Evolutionary conservation across 2,329 filamentous ascomycete genomes (phyloP).

Genomic region (Ascochyta viciae-villosae): DNA sequence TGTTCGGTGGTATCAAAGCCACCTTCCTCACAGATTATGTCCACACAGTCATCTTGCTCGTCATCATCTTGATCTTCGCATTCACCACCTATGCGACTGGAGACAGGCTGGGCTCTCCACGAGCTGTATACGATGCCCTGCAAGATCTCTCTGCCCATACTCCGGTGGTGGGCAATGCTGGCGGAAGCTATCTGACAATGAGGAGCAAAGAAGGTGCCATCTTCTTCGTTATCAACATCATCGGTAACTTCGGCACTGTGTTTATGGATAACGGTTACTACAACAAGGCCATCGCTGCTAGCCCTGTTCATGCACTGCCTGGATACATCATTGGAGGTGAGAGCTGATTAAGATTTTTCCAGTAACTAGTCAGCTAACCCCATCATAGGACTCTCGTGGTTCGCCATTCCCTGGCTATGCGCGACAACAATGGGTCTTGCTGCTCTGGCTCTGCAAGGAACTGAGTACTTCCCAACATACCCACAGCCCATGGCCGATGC

Average conservation of each 20-base stretch:
- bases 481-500: constrained; percentile 39
- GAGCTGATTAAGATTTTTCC: neutral
- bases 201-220: constrained; percentile 78
- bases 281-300: constrained; percentile 90
- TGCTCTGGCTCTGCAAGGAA: constrained; percentile 52
- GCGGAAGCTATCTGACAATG: constrained; percentile 89
- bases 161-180: constrained; percentile 78
- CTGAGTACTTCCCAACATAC: constrained; percentile 53
- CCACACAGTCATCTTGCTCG: constrained; percentile 81
- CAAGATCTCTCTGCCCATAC: constrained; percentile 70
- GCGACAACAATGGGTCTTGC: constrained; percentile 56
- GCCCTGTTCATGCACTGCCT: constrained; percentile 82
- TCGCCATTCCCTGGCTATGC: constrained; percentile 57
- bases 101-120: constrained; percentile 74
- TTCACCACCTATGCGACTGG: constrained; percentile 82
- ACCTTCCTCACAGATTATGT: constrained; percentile 79
- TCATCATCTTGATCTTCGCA: constrained; percentile 85
- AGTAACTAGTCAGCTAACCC: constrained; percentile 26
- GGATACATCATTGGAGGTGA: constrained; percentile 58
- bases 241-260: constrained; percentile 83
- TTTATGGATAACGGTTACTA: constrained; percentile 86
- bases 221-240: constrained; percentile 90
- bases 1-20: constrained; percentile 74
- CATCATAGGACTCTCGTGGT: constrained; percentile 51
- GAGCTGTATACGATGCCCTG: constrained; percentile 79